Evolutionary conservation across 1,284 basidiomycete genomes (phyloP).

Genomic region (Bondarzewia mesenterica): DNA sequence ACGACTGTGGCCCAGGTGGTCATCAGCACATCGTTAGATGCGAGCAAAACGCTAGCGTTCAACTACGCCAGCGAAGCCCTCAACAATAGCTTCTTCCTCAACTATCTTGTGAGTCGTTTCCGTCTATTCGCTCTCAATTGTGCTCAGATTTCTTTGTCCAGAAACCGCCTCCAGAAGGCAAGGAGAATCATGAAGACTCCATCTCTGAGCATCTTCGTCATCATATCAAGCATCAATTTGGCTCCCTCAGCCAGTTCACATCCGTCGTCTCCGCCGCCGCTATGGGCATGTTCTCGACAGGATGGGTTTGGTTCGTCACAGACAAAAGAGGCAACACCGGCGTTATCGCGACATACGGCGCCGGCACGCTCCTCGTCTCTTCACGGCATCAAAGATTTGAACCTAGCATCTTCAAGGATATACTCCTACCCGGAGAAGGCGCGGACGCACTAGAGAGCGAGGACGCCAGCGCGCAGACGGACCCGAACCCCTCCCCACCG

Average conservation of each 20-base stretch:
- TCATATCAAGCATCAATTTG: slow-evolving; percentile 47
- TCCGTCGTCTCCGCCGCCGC: slow-evolving; percentile 72
- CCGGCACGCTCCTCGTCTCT: slow-evolving; percentile 80
- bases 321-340: slow-evolving; percentile 60
- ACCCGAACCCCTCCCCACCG: slow-evolving; percentile 4
- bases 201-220: slow-evolving; percentile 30
- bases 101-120: slow-evolving; percentile 56
- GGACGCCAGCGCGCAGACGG: not conserved
- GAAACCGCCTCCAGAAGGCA: slow-evolving; percentile 40
- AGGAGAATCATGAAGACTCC: slow-evolving; percentile 32
- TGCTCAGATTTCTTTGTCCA: slow-evolving; percentile 16
- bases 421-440: slow-evolving; percentile 10
- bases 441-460: not conserved
- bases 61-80: slow-evolving; percentile 90
- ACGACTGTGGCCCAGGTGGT: slow-evolving; percentile 69
- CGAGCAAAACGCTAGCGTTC: slow-evolving; percentile 67
- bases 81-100: slow-evolving; percentile 95
- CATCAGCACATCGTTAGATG: slow-evolving; percentile 58
- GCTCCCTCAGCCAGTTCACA: slow-evolving; percentile 64
- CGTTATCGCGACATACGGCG: slow-evolving; percentile 80
- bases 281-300: slow-evolving; percentile 72
- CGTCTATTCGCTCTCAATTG: slow-evolving; percentile 5
- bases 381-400: slow-evolving; percentile 7
- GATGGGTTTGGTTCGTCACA: slow-evolving; percentile 84
- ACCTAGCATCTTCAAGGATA: slow-evolving; percentile 28